Evolutionary conservation across 331 rosid species (phyloP), one percentile per base, ranked within the genome.

Genomic region (Stylosanthes scabra): DNA sequence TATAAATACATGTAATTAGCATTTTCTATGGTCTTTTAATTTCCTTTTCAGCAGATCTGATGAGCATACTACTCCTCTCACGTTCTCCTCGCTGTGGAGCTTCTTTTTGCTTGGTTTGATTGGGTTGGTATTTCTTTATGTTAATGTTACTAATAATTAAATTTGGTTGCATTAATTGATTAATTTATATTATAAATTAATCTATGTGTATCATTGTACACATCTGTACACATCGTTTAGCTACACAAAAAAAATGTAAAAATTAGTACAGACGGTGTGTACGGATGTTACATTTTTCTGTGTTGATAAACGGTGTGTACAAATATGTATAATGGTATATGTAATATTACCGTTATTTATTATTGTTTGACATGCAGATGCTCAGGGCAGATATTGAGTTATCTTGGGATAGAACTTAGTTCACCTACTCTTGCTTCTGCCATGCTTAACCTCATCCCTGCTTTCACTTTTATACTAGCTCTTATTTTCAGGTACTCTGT

Each of bases 391-490:
- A 62, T 83, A 58, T 13, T 76, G 40, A 52, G 74, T 59, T 78
- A 81, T 62, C 71, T 71, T 50, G 92, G 90, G 44, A 56, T 85
- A 66, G 82, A 78, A 13, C 72, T 78, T 15, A 82, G 93, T 76
- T 86, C 93, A 8, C 81, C 90, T 0, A 79, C 81, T 0, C 87
- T 88, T 69, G 75, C 72, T 0, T 68, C 87, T 1, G 88, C 90
- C 13, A 72, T 86, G 72, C 73, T 79, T 34, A 83, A 86, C 63
- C 81, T 85, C 59, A 49, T 81, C 45, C 93, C 93, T 44, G 87
- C 88, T 42, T 83, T 85, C 63, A 88, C 90, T 20, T 88, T 85
- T 66, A 7, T 79, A 7, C 84, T 88, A 34, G 87, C 93, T 9
- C 20, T 85, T 3, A 44, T 82, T 56, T 81, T 74, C 85, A 88